A percentile compares a stretch with the other conserved stretches of the same genome.
phyloP scores from a whole-genome alignment of 176 grass and related monocot genomes.

The Ensete glaucum region DNA sequence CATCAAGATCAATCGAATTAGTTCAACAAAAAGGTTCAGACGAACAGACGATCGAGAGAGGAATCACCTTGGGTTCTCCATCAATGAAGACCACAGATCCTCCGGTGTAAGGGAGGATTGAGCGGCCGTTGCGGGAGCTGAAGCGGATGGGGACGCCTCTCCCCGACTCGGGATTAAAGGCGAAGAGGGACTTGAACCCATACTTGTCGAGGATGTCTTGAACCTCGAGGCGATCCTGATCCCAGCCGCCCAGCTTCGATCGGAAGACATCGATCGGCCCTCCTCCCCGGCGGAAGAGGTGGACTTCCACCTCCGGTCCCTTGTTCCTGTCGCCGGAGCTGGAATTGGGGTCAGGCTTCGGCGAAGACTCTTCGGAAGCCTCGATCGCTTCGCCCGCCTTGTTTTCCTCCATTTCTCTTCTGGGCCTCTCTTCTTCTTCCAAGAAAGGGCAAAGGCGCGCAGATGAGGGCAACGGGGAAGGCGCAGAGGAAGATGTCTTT shows the following conservation, averaged over 20 bases:
- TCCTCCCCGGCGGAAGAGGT: slow-evolving; percentile 50
- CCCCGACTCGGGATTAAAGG: slow-evolving; percentile 47
- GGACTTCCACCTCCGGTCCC: slow-evolving; percentile 65
- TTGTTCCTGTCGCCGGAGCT: slow-evolving; percentile 35
- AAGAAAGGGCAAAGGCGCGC: no score
- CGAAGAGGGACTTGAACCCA: slow-evolving; percentile 74
- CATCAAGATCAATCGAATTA: no score
- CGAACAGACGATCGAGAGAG: not conserved
- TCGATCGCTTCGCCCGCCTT: not conserved
- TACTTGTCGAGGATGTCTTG: slow-evolving; percentile 80
- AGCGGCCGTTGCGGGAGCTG: slow-evolving; percentile 63
- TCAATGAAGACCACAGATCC: slow-evolving; percentile 60
- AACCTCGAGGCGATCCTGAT: slow-evolving; percentile 83
- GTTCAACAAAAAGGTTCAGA: no score
- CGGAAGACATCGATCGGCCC: slow-evolving; percentile 62
- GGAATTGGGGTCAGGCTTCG: slow-evolving; percentile 21
- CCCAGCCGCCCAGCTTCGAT: slow-evolving; percentile 60
- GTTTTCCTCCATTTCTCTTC: not conserved
- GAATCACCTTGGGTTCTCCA: slow-evolving; percentile 72
- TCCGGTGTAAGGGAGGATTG: slow-evolving; percentile 57
- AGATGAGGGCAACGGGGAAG: not conserved
- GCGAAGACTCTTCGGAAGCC: not conserved
- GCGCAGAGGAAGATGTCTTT: not conserved
- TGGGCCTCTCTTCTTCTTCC: no score
- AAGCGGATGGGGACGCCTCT: slow-evolving; percentile 73